These are phyloP conservation scores for Pholiota microspora DNA, from an alignment of 768 basidiomycete genomes.

Conservation along the genomic window DNA sequence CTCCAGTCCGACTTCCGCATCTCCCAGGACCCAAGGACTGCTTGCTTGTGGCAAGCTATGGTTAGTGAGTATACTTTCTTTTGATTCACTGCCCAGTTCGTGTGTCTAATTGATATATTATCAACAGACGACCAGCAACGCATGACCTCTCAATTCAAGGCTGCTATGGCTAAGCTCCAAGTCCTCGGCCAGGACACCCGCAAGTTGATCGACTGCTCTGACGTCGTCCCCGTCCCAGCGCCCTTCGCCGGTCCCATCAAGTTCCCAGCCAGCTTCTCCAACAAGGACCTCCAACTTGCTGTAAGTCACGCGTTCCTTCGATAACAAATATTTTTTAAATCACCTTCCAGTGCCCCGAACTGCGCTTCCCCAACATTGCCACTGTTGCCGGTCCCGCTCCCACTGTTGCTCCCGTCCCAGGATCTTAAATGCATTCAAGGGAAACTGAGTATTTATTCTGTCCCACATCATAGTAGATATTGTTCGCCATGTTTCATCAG, in stretches of 20 bases:
- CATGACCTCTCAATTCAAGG: slow-evolving; percentile 25
- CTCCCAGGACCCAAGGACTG: slow-evolving; percentile 22
- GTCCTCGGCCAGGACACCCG: slow-evolving; percentile 28
- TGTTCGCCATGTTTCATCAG: neutral
- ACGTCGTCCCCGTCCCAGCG: slow-evolving; percentile 23
- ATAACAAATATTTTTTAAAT: neutral
- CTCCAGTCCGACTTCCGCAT: slow-evolving; percentile 22
- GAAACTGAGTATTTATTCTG: neutral
- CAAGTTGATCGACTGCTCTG: slow-evolving; percentile 35
- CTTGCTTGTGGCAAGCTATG: slow-evolving; percentile 24
- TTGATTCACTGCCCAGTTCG: neutral
- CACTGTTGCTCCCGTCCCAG: slow-evolving; percentile 16
- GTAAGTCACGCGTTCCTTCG: slow-evolving; percentile 8
- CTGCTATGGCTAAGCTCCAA: slow-evolving; percentile 33
- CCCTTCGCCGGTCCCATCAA: slow-evolving; percentile 20
- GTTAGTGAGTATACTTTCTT: slow-evolving; percentile 10
- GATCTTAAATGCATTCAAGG: neutral
- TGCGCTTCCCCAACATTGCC: slow-evolving; percentile 18
- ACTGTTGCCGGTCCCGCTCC: slow-evolving; percentile 22
- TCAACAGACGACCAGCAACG: slow-evolving; percentile 21
- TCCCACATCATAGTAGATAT: neutral
- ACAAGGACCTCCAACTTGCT: slow-evolving; percentile 16
- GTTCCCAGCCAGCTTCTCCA: slow-evolving; percentile 21
- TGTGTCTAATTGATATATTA: neutral
- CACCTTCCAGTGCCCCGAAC: slow-evolving; percentile 10